phyloP scores from a whole-genome alignment of 2,329 filamentous ascomycete genomes.

The Aspergillus sp. region DNA sequence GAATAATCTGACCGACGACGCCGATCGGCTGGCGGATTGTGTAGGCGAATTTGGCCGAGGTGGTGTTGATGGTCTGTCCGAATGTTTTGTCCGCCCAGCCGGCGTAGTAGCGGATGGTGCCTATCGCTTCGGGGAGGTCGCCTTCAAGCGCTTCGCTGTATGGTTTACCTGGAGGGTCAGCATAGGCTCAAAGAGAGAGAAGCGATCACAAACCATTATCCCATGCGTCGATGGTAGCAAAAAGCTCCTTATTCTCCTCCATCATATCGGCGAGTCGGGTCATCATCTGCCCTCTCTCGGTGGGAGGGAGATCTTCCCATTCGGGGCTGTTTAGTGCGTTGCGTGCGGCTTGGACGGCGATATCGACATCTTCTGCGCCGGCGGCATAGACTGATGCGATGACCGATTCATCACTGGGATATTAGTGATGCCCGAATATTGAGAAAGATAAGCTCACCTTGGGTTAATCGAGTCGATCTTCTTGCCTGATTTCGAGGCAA shows the following conservation, averaged over 20 bases:
- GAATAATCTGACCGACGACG: conserved; percentile 78
- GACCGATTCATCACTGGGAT: too few species aligned
- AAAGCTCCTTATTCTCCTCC: conserved; percentile 68
- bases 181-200: too few species aligned
- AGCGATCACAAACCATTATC: conserved; percentile 31
- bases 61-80: conserved; percentile 74
- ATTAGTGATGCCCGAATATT: too few species aligned
- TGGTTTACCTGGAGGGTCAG: conserved; percentile 25
- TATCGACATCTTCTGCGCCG: too few species aligned
- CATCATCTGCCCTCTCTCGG: conserved; percentile 63
- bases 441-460: too few species aligned
- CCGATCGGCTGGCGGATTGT: conserved; percentile 69
- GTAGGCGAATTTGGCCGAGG: conserved; percentile 73
- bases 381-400: too few species aligned
- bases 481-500: too few species aligned
- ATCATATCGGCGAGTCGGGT: conserved; percentile 71
- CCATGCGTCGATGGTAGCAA: conserved; percentile 77
- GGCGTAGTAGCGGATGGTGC: conserved; percentile 49
- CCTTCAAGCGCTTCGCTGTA: conserved; percentile 47
- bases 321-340: too few species aligned
- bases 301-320: conserved; percentile 43
- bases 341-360: too few species aligned
- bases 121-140: conserved; percentile 64
- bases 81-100: conserved; percentile 86
- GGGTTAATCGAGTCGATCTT: too few species aligned